Conservation (phyloP, 306 rosid species). For the Ochetophila trinervis region DNA sequence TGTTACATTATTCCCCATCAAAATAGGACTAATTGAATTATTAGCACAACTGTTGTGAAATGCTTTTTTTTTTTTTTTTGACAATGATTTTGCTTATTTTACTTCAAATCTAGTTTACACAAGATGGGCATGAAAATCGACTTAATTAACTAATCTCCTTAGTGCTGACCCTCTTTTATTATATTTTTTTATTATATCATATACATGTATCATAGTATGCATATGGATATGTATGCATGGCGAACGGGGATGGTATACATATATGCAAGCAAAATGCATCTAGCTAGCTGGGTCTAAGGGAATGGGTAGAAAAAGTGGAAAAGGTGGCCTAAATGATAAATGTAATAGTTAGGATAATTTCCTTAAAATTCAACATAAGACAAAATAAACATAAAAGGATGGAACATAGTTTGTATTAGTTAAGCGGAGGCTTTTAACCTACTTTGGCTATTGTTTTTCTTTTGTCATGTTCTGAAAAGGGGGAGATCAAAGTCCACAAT, state of each 20-base stretch:
- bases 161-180: neutral
- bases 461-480: slow-evolving; percentile 47
- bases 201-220: neutral
- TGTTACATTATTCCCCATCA: no score
- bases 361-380: slow-evolving; percentile 20
- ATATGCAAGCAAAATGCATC: no score
- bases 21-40: no score
- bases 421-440: slow-evolving; percentile 51
- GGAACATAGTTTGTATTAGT: slow-evolving; percentile 21
- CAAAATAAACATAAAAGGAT: slow-evolving; percentile 24
- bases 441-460: slow-evolving; percentile 37
- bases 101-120: no score
- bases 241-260: neutral
- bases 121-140: no score
- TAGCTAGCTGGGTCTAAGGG: no score
- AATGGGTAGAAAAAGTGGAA: slow-evolving; percentile 5
- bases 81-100: no score
- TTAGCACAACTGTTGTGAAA: no score
- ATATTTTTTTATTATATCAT: neutral
- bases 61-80: no score
- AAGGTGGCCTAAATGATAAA: slow-evolving; percentile 6
- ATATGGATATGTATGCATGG: neutral
- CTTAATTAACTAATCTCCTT: no score
- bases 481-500: slow-evolving; percentile 30
- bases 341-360: neutral